Percentiles rank a stretch among this genome's conserved stretches.
Evolutionary conservation across 176 grass and related monocot species (phyloP).

Genomic region (Dendrocalamus sinicus): DNA sequence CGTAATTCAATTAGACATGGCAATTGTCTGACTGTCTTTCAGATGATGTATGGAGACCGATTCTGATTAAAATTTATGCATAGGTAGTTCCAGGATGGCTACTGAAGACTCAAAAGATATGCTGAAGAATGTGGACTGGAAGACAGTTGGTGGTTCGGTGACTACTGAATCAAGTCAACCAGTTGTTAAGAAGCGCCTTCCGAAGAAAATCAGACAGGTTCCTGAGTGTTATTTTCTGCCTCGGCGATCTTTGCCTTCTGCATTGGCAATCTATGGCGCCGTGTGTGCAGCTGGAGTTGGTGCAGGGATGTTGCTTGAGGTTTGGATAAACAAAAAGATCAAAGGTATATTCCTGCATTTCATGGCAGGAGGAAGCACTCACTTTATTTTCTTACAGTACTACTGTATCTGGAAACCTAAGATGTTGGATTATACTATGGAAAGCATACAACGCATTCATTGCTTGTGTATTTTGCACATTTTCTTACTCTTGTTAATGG

Average conservation of each 20-base stretch:
- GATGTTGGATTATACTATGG: background rate
- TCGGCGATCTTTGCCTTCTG: constrained; percentile 55
- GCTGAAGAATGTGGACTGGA: constrained; percentile 75
- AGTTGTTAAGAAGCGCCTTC: constrained; percentile 76
- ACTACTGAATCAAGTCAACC: constrained; percentile 52
- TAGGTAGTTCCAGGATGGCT: constrained; percentile 51
- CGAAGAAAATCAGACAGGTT: constrained; percentile 94
- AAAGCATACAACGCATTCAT: background rate
- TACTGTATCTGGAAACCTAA: background rate
- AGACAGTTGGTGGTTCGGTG: constrained; percentile 55
- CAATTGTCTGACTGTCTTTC: background rate
- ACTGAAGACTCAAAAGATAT: constrained; percentile 65
- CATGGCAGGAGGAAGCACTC: background rate
- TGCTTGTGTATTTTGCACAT: constrained; percentile 7
- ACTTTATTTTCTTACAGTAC: background rate
- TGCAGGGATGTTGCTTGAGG: constrained; percentile 78
- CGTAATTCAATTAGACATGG: background rate
- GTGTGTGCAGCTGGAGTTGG: constrained; percentile 71
- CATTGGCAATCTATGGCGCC: constrained; percentile 66
- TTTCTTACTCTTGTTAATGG: constrained; percentile 45
- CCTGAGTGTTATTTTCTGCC: constrained; percentile 91
- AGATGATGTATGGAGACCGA: background rate
- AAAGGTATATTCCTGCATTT: constrained; percentile 61
- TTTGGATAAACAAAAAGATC: constrained; percentile 93
- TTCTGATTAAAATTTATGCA: constrained; percentile 21